A percentile compares a stretch with the other conserved stretches of the same genome.
Evolutionary conservation across 1,284 basidiomycete genomes (phyloP).

Genomic region (Irpex sp.): DNA sequence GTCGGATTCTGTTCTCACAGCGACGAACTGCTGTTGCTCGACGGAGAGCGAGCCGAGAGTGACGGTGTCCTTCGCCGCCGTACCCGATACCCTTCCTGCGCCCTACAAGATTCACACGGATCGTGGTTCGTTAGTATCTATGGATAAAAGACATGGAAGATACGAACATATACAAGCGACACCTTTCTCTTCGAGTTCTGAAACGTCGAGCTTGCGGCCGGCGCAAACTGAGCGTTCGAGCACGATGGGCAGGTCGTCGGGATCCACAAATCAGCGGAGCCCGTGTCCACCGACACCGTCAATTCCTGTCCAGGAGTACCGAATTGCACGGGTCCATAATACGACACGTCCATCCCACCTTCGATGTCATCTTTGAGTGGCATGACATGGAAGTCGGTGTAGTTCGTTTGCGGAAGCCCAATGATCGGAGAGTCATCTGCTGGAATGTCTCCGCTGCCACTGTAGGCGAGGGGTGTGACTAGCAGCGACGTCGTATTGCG

Average conservation of each 20-base stretch:
- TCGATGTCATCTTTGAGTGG: conserved; percentile 38
- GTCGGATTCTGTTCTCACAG: conserved; percentile 36
- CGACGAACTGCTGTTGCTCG: conserved; percentile 45
- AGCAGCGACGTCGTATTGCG: neutral
- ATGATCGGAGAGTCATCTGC: conserved; percentile 11
- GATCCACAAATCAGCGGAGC: conserved; percentile 58
- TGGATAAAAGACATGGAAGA: conserved; percentile 16
- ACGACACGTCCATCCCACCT: conserved; percentile 41
- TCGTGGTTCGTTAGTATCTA: conserved; percentile 2
- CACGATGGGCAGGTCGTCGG: conserved; percentile 41
- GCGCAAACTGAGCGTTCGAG: conserved; percentile 33
- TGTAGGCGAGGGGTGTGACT: conserved; percentile 6
- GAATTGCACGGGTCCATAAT: conserved; percentile 45
- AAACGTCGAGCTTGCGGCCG: conserved; percentile 39
- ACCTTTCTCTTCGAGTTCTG: conserved; percentile 33
- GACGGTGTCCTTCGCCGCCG: conserved; percentile 45
- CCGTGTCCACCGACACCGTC: conserved; percentile 54
- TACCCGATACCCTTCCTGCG: conserved; percentile 44
- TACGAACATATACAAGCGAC: conserved; percentile 52
- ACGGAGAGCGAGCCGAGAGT: conserved; percentile 41
- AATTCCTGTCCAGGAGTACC: conserved; percentile 45
- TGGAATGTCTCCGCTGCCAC: conserved; percentile 3
- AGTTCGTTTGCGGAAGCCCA: conserved; percentile 13
- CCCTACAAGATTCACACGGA: conserved; percentile 33
- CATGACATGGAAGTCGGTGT: conserved; percentile 20